Evolutionary conservation across 306 rosid genomes (phyloP).

Genomic region (Dalbergia cultrata): DNA sequence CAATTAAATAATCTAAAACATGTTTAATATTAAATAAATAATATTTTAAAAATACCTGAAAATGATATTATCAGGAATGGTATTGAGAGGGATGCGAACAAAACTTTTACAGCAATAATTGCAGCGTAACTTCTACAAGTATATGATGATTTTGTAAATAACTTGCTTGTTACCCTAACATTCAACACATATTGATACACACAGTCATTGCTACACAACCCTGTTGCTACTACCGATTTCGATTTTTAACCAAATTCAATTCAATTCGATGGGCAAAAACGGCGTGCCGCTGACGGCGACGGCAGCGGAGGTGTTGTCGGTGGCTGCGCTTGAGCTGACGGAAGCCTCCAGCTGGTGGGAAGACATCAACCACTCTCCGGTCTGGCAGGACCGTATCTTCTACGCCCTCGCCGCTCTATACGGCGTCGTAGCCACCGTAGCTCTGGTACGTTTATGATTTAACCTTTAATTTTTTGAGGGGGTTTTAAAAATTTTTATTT

Average conservation of each 20-base stretch:
- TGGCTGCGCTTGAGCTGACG: constrained; percentile 59
- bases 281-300: constrained; percentile 49
- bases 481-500: neutral
- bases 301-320: constrained; percentile 49
- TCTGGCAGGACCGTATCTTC: constrained; percentile 90
- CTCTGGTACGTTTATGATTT: constrained; percentile 59
- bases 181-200: neutral
- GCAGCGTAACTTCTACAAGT: too few species aligned
- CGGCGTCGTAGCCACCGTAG: constrained; percentile 79
- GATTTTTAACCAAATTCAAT: neutral
- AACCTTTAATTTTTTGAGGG: neutral
- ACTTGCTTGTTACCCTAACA: neutral
- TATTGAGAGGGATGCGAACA: too few species aligned
- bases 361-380: constrained; percentile 70
- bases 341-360: constrained; percentile 84
- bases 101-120: too few species aligned
- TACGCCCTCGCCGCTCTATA: constrained; percentile 79
- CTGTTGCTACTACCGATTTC: neutral
- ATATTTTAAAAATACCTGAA: too few species aligned
- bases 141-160: too few species aligned
- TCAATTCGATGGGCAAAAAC: constrained; percentile 49
- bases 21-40: too few species aligned
- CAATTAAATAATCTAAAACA: too few species aligned
- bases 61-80: too few species aligned
- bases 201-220: neutral